phyloP scores from a whole-genome alignment of 768 basidiomycete genomes.

The Tubosaeta sp. region DNA sequence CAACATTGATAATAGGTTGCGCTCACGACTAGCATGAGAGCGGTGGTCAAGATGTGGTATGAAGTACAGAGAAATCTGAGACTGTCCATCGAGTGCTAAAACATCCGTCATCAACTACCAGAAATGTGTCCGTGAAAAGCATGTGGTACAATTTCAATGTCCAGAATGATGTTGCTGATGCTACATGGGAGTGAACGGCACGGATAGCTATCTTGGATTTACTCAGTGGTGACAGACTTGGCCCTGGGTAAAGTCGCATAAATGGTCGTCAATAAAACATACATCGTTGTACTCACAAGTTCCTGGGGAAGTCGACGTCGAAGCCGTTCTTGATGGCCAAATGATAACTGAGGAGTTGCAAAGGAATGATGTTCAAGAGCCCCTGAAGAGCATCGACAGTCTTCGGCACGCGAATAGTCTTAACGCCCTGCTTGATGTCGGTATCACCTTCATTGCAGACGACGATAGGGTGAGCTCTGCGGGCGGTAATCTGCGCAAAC shows the following conservation, averaged over 20 bases:
- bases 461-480: constrained; percentile 93
- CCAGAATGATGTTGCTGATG: constrained; percentile 5
- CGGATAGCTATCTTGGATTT: constrained; percentile 21
- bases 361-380: constrained; percentile 91
- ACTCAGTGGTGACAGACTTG: constrained; percentile 75
- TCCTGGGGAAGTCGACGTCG: constrained; percentile 98
- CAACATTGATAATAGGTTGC: background rate
- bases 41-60: background rate
- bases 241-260: constrained; percentile 42
- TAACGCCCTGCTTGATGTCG: constrained; percentile 64
- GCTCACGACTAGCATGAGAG: background rate
- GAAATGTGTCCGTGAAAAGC: constrained; percentile 20
- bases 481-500: constrained; percentile 93
- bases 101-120: constrained; percentile 27
- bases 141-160: constrained; percentile 15
- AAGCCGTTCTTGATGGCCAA: constrained; percentile 93
- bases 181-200: background rate
- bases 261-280: constrained; percentile 1
- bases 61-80: background rate
- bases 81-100: constrained; percentile 24
- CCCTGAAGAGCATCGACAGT: constrained; percentile 96
- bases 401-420: constrained; percentile 91
- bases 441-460: constrained; percentile 93
- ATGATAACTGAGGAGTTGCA: constrained; percentile 95
- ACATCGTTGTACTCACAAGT: constrained; percentile 57